These are phyloP conservation scores for Cryptococcus sp. DNA, from an alignment of 1,284 basidiomycete genomes.

Conservation along the genomic window DNA sequence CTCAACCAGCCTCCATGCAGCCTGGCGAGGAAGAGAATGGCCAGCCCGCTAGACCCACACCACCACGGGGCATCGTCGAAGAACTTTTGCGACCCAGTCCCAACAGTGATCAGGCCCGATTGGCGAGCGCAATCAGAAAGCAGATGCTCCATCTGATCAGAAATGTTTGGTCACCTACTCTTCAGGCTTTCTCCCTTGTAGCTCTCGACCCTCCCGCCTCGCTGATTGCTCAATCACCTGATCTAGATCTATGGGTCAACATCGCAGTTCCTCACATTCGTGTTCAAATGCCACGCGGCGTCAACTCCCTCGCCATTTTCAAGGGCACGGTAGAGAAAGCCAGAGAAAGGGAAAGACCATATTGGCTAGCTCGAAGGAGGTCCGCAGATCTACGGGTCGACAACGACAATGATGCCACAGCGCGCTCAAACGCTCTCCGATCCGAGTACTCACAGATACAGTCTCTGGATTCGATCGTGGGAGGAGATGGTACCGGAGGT, in stretches of 20 bases:
- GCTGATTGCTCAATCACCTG: slow-evolving; percentile 19
- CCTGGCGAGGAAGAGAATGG: too few relatives aligned
- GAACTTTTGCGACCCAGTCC: too few relatives aligned
- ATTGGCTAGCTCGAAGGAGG: not conserved
- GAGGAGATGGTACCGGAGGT: slow-evolving; percentile 22
- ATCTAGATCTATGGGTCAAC: slow-evolving; percentile 21
- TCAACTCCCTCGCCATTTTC: slow-evolving; percentile 23
- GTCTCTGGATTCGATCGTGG: slow-evolving; percentile 6
- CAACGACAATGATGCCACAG: too few relatives aligned
- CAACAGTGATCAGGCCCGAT: too few relatives aligned
- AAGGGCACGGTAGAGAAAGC: slow-evolving; percentile 18
- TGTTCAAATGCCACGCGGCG: slow-evolving; percentile 24
- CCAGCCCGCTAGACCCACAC: too few relatives aligned
- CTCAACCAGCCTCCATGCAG: too few relatives aligned
- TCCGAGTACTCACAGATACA: too few relatives aligned
- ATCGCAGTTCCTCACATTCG: slow-evolving; percentile 24
- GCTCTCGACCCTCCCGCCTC: slow-evolving; percentile 26
- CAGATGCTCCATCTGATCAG: slow-evolving; percentile 14
- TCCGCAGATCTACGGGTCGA: too few relatives aligned
- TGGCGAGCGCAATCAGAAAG: slow-evolving; percentile 5
- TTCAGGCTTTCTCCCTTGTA: slow-evolving; percentile 26
- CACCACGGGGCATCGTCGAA: too few relatives aligned
- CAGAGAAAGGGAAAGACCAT: slow-evolving; percentile 10
- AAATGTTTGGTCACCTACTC: slow-evolving; percentile 14
- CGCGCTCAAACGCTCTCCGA: too few relatives aligned